Conservation (phyloP, 495 filamentous ascomycete genomes). For the Penicillium angulare region DNA sequence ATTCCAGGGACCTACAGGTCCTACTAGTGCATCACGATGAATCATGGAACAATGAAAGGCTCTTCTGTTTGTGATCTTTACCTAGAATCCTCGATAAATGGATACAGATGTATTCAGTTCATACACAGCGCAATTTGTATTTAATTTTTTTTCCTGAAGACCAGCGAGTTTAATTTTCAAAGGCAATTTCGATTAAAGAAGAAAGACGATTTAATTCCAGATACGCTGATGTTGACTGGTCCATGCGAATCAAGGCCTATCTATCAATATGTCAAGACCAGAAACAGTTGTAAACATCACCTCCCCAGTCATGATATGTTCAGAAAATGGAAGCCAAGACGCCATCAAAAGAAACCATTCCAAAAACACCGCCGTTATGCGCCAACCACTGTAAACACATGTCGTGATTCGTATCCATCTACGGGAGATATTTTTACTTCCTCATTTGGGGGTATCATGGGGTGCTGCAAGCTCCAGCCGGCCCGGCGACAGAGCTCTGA, state of each 20-base stretch:
- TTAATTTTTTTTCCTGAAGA: too few relatives aligned
- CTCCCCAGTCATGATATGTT: not conserved
- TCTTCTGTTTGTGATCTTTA: too few relatives aligned
- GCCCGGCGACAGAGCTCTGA: constrained; percentile 81
- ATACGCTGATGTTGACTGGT: too few relatives aligned
- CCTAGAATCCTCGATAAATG: too few relatives aligned
- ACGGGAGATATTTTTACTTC: constrained; percentile 54
- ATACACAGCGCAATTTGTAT: too few relatives aligned
- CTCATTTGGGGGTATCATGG: constrained; percentile 74
- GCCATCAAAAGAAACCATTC: constrained; percentile 28
- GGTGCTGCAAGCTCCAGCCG: constrained; percentile 85
- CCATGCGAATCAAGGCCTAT: not conserved
- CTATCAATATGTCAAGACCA: not conserved
- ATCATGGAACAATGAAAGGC: too few relatives aligned
- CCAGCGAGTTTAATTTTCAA: too few relatives aligned
- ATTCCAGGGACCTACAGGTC: too few relatives aligned
- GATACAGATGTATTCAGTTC: too few relatives aligned
- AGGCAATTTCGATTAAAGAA: too few relatives aligned
- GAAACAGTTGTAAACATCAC: not conserved
- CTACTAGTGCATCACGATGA: too few relatives aligned
- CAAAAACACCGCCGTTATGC: constrained; percentile 46
- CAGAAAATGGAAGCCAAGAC: constrained; percentile 12
- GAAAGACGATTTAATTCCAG: too few relatives aligned
- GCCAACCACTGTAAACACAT: constrained; percentile 55
- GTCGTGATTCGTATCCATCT: constrained; percentile 65